Evolutionary conservation across 331 rosid genomes (phyloP).

Genomic region (Spiraea crenata): DNA sequence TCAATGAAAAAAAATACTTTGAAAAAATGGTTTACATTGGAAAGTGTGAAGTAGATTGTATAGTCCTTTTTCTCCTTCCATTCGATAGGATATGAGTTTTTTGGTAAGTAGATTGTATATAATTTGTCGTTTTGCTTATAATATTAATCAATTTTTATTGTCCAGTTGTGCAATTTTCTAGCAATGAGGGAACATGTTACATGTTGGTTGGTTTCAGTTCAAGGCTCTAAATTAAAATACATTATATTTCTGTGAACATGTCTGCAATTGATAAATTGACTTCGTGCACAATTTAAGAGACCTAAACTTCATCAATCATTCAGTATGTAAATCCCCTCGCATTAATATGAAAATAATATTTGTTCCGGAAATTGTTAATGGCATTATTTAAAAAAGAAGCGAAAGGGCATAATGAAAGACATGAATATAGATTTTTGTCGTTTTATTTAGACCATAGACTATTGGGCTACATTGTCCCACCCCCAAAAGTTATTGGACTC

Average conservation of each 20-base stretch:
- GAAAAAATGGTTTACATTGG: no score
- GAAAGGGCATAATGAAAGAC: no score
- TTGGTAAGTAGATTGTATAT: background rate
- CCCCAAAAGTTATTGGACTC: no score
- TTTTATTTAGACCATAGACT: no score
- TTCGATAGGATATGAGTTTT: no score
- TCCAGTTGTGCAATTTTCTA: background rate
- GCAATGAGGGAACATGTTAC: conserved; percentile 12
- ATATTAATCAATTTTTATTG: background rate
- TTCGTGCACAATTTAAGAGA: background rate
- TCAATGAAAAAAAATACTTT: no score
- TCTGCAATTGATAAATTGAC: conserved; percentile 1
- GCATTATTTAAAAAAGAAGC: no score
- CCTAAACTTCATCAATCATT: background rate
- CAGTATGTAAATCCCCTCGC: background rate
- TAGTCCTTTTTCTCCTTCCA: no score
- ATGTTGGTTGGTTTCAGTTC: background rate
- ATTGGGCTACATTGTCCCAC: no score
- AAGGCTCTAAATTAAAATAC: background rate
- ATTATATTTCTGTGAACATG: background rate
- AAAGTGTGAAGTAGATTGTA: no score
- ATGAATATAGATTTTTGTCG: no score
- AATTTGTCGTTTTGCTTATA: background rate
- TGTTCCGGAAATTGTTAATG: no score
- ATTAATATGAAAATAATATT: background rate